These are phyloP conservation scores for Flaveria robusta DNA, from an alignment of 129 eudicot species.

Conservation along the genomic window DNA sequence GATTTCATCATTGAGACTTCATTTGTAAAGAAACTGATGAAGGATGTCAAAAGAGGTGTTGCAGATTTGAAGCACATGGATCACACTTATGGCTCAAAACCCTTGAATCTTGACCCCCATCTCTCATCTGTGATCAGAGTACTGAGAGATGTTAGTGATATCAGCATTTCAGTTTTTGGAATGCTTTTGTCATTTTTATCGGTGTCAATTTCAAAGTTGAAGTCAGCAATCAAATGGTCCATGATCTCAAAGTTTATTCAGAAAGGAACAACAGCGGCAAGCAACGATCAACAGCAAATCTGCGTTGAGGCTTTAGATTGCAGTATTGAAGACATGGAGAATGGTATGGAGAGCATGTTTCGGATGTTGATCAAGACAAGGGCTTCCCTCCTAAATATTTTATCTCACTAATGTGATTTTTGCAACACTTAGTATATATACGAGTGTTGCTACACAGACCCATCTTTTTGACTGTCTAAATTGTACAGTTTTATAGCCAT, in stretches of 20 bases:
- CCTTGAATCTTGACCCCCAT: conserved; percentile 36
- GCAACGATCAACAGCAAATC: conserved; percentile 26
- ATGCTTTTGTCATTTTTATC: conserved; percentile 38
- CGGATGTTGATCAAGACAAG: conserved; percentile 50
- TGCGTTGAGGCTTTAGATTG: conserved; percentile 39
- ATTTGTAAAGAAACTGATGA: conserved; percentile 30
- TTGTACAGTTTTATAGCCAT: conserved; percentile 14
- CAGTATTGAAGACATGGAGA: conserved; percentile 41
- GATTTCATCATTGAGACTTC: conserved; percentile 32
- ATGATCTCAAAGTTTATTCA: conserved; percentile 40
- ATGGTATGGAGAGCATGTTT: conserved; percentile 44
- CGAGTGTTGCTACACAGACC: background rate
- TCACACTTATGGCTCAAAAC: conserved; percentile 1
- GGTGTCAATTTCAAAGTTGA: conserved; percentile 33
- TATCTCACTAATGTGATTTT: conserved; percentile 1
- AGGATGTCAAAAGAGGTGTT: conserved; percentile 32
- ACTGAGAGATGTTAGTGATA: conserved; percentile 40
- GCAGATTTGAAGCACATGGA: conserved; percentile 35
- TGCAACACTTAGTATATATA: background rate
- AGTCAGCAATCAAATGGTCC: conserved; percentile 42
- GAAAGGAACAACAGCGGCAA: conserved; percentile 6
- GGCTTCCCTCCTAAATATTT: conserved; percentile 42
- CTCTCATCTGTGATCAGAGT: conserved; percentile 30
- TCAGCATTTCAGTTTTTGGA: conserved; percentile 33
- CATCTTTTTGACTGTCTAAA: conserved; percentile 12